Conservation (phyloP, 495 filamentous ascomycete species). For the Talaromyces adpressus region DNA sequence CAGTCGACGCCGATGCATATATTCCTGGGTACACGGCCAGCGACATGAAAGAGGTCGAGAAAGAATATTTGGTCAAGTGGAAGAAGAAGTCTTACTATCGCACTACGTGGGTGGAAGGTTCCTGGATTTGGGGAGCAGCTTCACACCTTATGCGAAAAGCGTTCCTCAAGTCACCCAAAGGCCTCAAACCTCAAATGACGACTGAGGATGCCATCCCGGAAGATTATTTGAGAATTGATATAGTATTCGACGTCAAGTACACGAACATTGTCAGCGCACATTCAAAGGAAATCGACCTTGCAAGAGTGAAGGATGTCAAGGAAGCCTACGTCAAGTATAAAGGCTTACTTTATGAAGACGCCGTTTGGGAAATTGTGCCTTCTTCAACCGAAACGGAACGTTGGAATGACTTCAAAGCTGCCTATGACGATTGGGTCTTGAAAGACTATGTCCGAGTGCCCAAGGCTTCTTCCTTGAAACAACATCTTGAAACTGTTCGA, state of each 20-base stretch:
- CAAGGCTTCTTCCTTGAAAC: constrained; percentile 41
- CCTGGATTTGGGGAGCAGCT: constrained; percentile 82
- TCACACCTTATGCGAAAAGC: constrained; percentile 55
- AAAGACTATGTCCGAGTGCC: constrained; percentile 63
- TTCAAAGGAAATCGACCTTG: constrained; percentile 53
- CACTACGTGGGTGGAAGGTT: constrained; percentile 76
- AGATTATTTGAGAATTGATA: constrained; percentile 77
- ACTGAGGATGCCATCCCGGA: constrained; percentile 76
- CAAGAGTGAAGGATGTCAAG: constrained; percentile 58
- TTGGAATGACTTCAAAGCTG: constrained; percentile 74
- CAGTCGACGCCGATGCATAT: constrained; percentile 37
- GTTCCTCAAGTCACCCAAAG: constrained; percentile 64
- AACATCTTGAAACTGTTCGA: constrained; percentile 56
- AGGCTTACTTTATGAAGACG: constrained; percentile 89
- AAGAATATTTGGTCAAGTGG: constrained; percentile 92
- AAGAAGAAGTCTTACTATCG: constrained; percentile 69
- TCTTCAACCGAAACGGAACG: constrained; percentile 53
- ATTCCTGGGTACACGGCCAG: constrained; percentile 38
- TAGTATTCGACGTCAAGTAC: constrained; percentile 74
- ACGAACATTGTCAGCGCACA: constrained; percentile 37
- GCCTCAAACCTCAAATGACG: constrained; percentile 58
- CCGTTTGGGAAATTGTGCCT: constrained; percentile 84
- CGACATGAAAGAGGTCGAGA: constrained; percentile 57
- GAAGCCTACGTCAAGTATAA: constrained; percentile 82
- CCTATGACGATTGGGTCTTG: constrained; percentile 77